Percentiles rank a stretch among this genome's conserved stretches.
phyloP scores from a whole-genome alignment of 1,284 basidiomycete species.

The Omphalotus olearius region DNA sequence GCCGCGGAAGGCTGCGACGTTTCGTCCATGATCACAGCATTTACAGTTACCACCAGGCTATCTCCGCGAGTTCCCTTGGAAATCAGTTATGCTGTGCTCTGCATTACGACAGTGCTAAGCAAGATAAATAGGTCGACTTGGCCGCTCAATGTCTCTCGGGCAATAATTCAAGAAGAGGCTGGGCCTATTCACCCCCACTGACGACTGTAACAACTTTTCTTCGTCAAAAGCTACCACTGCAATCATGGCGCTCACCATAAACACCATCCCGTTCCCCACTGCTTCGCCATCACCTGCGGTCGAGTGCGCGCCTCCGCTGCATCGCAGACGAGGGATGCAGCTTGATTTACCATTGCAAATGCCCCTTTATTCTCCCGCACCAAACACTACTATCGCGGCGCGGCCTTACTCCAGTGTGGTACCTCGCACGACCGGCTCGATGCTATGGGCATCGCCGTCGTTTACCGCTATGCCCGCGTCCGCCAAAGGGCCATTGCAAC shows the following conservation, averaged over 20 bases:
- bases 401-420: background rate
- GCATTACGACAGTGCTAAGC: too few species aligned
- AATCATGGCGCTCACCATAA: background rate
- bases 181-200: too few species aligned
- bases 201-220: too few species aligned
- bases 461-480: background rate
- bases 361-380: background rate
- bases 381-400: background rate
- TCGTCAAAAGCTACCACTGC: too few species aligned
- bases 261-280: conserved; percentile 7
- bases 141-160: too few species aligned
- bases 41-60: too few species aligned
- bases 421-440: background rate
- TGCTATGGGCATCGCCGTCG: background rate
- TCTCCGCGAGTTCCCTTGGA: too few species aligned
- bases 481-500: conserved; percentile 12
- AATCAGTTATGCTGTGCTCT: too few species aligned
- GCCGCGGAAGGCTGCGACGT: too few species aligned
- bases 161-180: too few species aligned
- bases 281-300: background rate
- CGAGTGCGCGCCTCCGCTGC: background rate
- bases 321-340: conserved; percentile 3
- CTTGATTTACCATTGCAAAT: conserved; percentile 3
- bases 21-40: too few species aligned
- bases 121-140: too few species aligned